phyloP scores from a whole-genome alignment of 305 asterid species.

The Striga hermonthica region DNA sequence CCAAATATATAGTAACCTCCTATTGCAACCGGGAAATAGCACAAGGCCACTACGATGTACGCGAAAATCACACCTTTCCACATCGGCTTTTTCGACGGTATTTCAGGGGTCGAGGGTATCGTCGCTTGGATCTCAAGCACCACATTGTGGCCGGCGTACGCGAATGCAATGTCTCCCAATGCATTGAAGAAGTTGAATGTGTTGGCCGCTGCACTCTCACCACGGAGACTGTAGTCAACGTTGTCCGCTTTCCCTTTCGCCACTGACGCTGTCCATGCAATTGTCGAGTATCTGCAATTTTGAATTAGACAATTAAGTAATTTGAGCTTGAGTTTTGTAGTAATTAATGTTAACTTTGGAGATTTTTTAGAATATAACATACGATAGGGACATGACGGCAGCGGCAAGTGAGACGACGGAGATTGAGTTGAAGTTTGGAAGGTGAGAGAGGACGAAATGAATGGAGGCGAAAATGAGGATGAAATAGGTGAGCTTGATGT shows the following conservation, averaged over 20 bases:
- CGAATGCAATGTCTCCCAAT: slow-evolving; percentile 43
- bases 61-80: slow-evolving; percentile 49
- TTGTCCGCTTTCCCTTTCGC: slow-evolving; percentile 13
- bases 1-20: slow-evolving; percentile 40
- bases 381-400: slow-evolving; percentile 59
- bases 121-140: slow-evolving; percentile 52
- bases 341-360: too few relatives aligned
- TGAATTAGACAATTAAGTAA: too few relatives aligned
- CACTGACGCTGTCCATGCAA: slow-evolving; percentile 42
- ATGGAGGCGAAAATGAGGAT: slow-evolving; percentile 48
- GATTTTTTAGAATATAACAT: neutral
- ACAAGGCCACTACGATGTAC: slow-evolving; percentile 39
- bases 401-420: slow-evolving; percentile 52
- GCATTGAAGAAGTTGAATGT: slow-evolving; percentile 44
- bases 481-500: slow-evolving; percentile 47
- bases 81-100: slow-evolving; percentile 47
- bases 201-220: slow-evolving; percentile 6
- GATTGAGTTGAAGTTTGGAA: slow-evolving; percentile 66
- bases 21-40: slow-evolving; percentile 47
- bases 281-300: slow-evolving; percentile 38
- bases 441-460: slow-evolving; percentile 53
- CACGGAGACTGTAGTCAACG: slow-evolving; percentile 30
- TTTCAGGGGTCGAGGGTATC: slow-evolving; percentile 45
- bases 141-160: slow-evolving; percentile 45
- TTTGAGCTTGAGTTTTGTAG: too few relatives aligned